phyloP scores from a whole-genome alignment of 2,329 filamentous ascomycete genomes.

The Colletotrichum melonis region DNA sequence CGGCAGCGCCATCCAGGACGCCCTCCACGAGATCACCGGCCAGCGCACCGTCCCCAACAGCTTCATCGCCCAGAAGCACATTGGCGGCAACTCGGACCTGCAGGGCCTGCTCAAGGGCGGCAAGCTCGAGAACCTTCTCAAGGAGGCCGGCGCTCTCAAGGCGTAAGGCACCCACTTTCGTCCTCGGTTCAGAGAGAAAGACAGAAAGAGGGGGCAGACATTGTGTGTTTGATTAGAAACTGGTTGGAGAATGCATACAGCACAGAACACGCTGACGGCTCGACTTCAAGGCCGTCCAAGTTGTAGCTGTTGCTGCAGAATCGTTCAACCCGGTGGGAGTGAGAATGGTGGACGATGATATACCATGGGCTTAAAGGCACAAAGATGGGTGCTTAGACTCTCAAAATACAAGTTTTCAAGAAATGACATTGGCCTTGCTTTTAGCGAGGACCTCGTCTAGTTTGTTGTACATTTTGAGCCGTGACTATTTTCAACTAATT shows the following conservation, averaged over 20 bases:
- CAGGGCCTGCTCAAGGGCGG: slow-evolving; percentile 64
- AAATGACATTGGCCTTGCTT: no score
- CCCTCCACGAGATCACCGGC: slow-evolving; percentile 81
- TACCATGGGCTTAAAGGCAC: slow-evolving; percentile 6
- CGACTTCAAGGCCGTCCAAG: slow-evolving; percentile 13
- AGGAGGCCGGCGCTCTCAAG: slow-evolving; percentile 55
- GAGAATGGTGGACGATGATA: slow-evolving; percentile 6
- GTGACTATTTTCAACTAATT: slow-evolving; percentile 23
- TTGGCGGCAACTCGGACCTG: slow-evolving; percentile 95
- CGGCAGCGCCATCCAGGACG: slow-evolving; percentile 83
- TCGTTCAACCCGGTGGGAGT: background rate
- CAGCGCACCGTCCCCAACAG: slow-evolving; percentile 96
- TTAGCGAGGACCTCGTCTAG: background rate
- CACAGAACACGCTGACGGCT: slow-evolving; percentile 12
- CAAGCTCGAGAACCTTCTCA: slow-evolving; percentile 54
- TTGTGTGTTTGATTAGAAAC: background rate
- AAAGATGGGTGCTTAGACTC: background rate
- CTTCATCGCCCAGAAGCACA: slow-evolving; percentile 91
- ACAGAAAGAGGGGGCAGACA: background rate
- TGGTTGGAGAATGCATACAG: background rate
- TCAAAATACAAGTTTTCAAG: background rate
- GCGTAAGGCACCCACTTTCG: slow-evolving; percentile 46
- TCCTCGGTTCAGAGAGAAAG: background rate
- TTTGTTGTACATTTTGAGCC: slow-evolving; percentile 38
- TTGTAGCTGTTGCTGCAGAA: slow-evolving; percentile 4